Evolutionary conservation across 306 rosid species (phyloP), one percentile per base, ranked within the genome.

Genomic region (Corylus heterophylla): DNA sequence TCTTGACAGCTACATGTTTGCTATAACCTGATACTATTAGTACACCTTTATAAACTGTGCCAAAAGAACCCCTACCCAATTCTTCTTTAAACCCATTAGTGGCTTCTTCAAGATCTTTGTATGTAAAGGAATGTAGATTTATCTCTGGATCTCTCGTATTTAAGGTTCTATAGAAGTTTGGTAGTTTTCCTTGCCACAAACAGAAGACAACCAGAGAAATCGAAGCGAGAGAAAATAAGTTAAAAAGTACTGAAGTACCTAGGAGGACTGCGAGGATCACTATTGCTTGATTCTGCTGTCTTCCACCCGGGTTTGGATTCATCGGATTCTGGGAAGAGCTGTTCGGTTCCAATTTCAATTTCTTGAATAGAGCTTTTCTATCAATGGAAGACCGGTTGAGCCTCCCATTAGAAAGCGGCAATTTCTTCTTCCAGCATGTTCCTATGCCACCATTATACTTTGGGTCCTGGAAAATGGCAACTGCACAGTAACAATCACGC

Each of bases 51-150:
- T 67, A 67, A 39, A 67, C 71, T 17, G 22, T 67, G 16, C 71
- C 71, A 67, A 67, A 67, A 67, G 71, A 67, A 67, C 51, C 71
- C 71, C 50, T 39, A 2, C 71, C 71, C 51, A 67, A 67, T 67
- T 67, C 71, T 17, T 67, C 50, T 67, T 67, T 67, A 48, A 67
- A 67, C 50, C 50, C 50, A 67, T 44, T 18, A 67, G 71, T 67
- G 49, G 71, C 71, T 67, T 18, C 71, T 67, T 67, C 51, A 35
- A 67, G 71, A 17, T 67, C 51, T 67, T 67, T 67, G 50, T 67
- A 67, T 9, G 71, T 39, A 67, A 67, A 67, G 2, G 27, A 67
- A 39, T 27, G 71, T 2, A 67, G 25, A 67, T 67, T 67, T 47
- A 9, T 67, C 2, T 67, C 71, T 17, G 48, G 27, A 18, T 39